phyloP scores from a whole-genome alignment of 768 basidiomycete species.

The Russula foetens region DNA sequence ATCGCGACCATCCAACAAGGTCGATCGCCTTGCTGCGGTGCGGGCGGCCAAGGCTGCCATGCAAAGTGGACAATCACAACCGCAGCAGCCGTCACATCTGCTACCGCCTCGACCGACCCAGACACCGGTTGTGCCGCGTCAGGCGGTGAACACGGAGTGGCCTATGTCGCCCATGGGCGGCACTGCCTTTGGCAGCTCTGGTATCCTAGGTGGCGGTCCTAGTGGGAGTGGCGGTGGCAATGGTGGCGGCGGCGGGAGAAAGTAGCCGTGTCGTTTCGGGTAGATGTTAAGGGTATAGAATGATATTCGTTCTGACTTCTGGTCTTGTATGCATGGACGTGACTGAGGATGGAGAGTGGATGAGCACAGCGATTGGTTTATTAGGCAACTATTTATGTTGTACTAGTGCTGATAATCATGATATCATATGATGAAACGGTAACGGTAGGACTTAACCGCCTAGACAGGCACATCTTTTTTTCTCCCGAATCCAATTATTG shows the following conservation, averaged over 20 bases:
- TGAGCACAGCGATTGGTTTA: too few relatives aligned
- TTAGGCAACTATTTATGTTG: too few relatives aligned
- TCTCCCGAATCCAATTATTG: too few relatives aligned
- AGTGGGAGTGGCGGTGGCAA: background rate
- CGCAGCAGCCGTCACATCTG: background rate
- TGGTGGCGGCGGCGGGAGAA: background rate
- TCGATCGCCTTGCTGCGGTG: background rate
- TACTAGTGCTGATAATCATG: too few relatives aligned
- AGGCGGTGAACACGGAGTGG: background rate
- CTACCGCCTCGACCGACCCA: background rate
- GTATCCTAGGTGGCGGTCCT: background rate
- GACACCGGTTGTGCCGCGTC: background rate
- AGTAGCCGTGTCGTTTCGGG: too few relatives aligned
- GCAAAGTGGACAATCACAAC: background rate
- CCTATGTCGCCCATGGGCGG: background rate
- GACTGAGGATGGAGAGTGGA: too few relatives aligned
- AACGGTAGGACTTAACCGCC: too few relatives aligned
- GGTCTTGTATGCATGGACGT: too few relatives aligned
- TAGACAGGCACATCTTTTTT: too few relatives aligned
- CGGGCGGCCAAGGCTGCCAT: conserved; percentile 8
- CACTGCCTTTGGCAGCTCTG: background rate
- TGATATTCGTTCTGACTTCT: too few relatives aligned
- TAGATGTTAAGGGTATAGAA: too few relatives aligned
- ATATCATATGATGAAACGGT: too few relatives aligned
- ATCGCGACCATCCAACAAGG: background rate